These are phyloP conservation scores for Falciphora oryzae DNA, from an alignment of 2,329 filamentous ascomycete species.

Conservation along the genomic window DNA sequence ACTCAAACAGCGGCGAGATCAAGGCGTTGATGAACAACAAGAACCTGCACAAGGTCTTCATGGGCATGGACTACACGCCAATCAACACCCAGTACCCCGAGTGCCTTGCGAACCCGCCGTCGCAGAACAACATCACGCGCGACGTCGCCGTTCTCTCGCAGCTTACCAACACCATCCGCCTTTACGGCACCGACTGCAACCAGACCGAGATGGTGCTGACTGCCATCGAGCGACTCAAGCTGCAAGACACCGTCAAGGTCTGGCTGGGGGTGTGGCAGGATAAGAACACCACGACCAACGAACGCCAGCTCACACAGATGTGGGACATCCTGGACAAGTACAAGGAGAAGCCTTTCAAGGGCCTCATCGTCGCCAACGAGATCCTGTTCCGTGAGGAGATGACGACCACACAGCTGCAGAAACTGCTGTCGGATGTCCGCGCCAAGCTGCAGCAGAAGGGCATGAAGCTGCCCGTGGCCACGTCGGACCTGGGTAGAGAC, in stretches of 20 bases:
- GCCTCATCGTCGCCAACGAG: constrained; percentile 78
- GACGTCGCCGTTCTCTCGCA: constrained; percentile 88
- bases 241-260: constrained; percentile 71
- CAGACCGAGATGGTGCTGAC: constrained; percentile 92
- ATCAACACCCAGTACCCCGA: constrained; percentile 86
- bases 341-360: constrained; percentile 52
- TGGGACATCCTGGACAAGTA: constrained; percentile 66
- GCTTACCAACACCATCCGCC: constrained; percentile 77
- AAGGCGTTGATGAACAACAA: constrained; percentile 73
- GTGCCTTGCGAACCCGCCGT: constrained; percentile 70
- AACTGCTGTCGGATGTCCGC: constrained; percentile 61
- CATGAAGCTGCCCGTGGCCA: constrained; percentile 72
- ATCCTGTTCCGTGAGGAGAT: constrained; percentile 73
- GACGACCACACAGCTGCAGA: constrained; percentile 56
- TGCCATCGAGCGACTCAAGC: constrained; percentile 66
- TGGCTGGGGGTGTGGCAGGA: constrained; percentile 97
- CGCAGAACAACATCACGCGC: constrained; percentile 89
- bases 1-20: constrained; percentile 67
- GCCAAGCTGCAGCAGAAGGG: constrained; percentile 63
- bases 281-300: constrained; percentile 74
- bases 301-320: constrained; percentile 75
- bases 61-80: constrained; percentile 92
- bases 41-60: constrained; percentile 86
- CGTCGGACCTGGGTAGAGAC: constrained; percentile 82
- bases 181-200: constrained; percentile 97